Evolutionary conservation across 2,329 filamentous ascomycete species (phyloP).

Genomic region (Aspergillus pseudoterreus): DNA sequence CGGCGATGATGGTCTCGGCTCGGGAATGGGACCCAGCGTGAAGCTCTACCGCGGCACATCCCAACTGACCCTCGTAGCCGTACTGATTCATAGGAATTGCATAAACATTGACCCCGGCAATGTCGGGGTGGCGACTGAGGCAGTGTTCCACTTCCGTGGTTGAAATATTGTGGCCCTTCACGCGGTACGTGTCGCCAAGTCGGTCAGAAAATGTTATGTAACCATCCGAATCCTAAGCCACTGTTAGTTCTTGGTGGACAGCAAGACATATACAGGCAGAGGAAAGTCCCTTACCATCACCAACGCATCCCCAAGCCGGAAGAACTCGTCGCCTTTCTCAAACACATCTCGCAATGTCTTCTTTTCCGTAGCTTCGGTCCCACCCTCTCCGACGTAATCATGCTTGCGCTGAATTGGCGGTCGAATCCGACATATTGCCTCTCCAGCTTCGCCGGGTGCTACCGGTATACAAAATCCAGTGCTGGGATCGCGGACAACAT

Average conservation of each 20-base stretch:
- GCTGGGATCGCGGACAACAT: neutral
- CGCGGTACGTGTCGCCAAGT: slow-evolving; percentile 3
- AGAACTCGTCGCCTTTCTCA: slow-evolving; percentile 2
- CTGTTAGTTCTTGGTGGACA: neutral
- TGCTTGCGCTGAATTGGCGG: slow-evolving; percentile 2
- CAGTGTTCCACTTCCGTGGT: slow-evolving; percentile 11
- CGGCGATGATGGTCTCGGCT: neutral
- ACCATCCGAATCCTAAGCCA: neutral
- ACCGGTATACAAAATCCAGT: neutral
- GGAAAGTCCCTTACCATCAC: neutral
- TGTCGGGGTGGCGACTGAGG: slow-evolving; percentile 13
- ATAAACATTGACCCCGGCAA: slow-evolving; percentile 17
- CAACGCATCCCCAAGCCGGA: slow-evolving; percentile 1
- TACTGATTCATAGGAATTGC: slow-evolving; percentile 17
- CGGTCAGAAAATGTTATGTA: slow-evolving; percentile 1
- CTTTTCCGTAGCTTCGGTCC: slow-evolving; percentile 1
- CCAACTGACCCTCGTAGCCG: slow-evolving; percentile 9
- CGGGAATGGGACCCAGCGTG: neutral
- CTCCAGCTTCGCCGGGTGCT: neutral
- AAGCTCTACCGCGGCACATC: slow-evolving; percentile 1
- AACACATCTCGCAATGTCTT: slow-evolving; percentile 1
- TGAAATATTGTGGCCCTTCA: slow-evolving; percentile 3
- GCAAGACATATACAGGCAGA: neutral
- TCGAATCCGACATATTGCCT: slow-evolving; percentile 2
- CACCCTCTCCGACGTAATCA: slow-evolving; percentile 1